These are phyloP conservation scores for Trifolium pratense DNA, from an alignment of 306 rosid species.

Conservation along the genomic window DNA sequence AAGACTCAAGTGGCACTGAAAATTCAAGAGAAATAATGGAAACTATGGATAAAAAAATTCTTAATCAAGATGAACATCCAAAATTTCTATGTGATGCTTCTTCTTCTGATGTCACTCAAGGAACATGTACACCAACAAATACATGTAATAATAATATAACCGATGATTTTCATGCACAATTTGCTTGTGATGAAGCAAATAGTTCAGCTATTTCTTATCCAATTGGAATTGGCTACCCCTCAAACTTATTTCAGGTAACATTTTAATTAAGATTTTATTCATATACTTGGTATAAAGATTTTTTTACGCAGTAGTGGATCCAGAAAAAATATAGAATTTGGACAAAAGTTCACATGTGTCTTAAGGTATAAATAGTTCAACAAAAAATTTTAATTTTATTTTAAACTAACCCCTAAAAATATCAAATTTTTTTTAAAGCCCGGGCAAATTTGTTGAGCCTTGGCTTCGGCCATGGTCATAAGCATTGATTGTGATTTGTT, in stretches of 20 bases:
- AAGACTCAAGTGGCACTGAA: constrained; percentile 57
- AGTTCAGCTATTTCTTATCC: constrained; percentile 63
- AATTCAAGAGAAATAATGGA: constrained; percentile 57
- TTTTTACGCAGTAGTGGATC: neutral
- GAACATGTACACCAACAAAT: constrained; percentile 65
- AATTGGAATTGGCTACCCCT: constrained; percentile 54
- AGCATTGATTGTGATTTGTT: neutral
- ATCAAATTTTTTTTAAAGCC: too few species aligned
- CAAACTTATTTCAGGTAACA: constrained; percentile 70
- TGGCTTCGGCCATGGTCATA: too few species aligned
- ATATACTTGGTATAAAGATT: neutral
- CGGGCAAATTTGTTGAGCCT: too few species aligned
- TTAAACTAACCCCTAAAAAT: too few species aligned
- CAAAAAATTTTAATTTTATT: too few species aligned
- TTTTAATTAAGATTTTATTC: neutral
- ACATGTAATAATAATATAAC: constrained; percentile 44
- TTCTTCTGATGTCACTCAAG: constrained; percentile 95
- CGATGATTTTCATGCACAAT: constrained; percentile 73
- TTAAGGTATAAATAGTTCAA: too few species aligned
- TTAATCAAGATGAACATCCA: constrained; percentile 40
- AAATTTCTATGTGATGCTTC: constrained; percentile 74
- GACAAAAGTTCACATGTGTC: too few species aligned
- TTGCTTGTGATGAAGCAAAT: constrained; percentile 88
- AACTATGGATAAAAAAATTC: constrained; percentile 49
- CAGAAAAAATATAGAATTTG: too few species aligned